Evolutionary conservation across 768 basidiomycete species (phyloP).

Genomic region (Mycena belliarum): DNA sequence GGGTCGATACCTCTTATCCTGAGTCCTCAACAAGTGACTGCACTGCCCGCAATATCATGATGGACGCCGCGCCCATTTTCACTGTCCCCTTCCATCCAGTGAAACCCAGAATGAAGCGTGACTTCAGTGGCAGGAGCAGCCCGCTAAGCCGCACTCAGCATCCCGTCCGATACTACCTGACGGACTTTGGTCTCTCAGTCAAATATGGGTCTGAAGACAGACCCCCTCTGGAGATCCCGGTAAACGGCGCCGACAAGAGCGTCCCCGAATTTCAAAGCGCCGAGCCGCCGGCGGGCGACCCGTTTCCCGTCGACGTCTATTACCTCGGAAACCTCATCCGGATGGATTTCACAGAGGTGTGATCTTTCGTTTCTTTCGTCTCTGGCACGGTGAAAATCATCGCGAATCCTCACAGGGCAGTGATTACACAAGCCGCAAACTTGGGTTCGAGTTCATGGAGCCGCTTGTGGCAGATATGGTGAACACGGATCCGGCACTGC

Average conservation of each 20-base stretch:
- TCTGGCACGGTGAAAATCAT: too few species aligned
- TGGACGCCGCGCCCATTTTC: conserved; percentile 25
- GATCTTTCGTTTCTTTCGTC: neutral
- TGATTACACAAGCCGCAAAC: neutral
- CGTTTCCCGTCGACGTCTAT: conserved; percentile 38
- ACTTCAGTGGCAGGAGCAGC: conserved; percentile 10
- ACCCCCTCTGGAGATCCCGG: conserved; percentile 30
- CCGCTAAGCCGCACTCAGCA: conserved; percentile 22
- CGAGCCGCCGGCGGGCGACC: conserved; percentile 20
- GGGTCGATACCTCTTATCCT: neutral
- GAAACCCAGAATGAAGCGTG: conserved; percentile 11
- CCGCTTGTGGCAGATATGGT: conserved; percentile 23
- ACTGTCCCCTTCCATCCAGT: conserved; percentile 26
- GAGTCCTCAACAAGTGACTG: conserved; percentile 29
- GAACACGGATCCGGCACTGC: conserved; percentile 29
- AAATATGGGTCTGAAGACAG: conserved; percentile 27
- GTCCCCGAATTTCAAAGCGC: conserved; percentile 34
- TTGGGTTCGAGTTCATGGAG: conserved; percentile 25
- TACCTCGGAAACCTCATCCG: conserved; percentile 36
- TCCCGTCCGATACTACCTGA: conserved; percentile 31
- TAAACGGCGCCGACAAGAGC: conserved; percentile 41
- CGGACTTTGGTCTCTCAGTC: conserved; percentile 33
- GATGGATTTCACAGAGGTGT: conserved; percentile 20
- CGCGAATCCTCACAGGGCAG: conserved; percentile 9
- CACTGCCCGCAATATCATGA: conserved; percentile 31